Evolutionary conservation across 1,284 basidiomycete genomes (phyloP).

Genomic region (Leccinum angustisporum): DNA sequence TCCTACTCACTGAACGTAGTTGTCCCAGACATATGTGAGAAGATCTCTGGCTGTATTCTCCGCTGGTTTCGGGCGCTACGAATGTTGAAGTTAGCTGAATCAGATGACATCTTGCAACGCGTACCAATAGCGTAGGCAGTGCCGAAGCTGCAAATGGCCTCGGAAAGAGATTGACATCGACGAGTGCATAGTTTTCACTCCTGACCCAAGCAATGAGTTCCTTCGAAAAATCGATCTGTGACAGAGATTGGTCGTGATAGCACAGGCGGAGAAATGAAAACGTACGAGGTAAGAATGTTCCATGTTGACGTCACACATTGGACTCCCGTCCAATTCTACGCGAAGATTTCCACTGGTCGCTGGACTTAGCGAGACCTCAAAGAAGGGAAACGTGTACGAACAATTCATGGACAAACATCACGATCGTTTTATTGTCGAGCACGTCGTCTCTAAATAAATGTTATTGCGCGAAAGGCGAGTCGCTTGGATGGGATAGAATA

Average conservation of each 20-base stretch:
- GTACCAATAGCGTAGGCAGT: constrained; percentile 34
- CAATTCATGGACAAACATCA: constrained; percentile 92
- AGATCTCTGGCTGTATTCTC: constrained; percentile 49
- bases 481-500: constrained; percentile 13
- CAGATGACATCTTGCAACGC: constrained; percentile 3
- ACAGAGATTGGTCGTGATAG: constrained; percentile 4
- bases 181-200: constrained; percentile 63
- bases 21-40: constrained; percentile 91
- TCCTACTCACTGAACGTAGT: constrained; percentile 76
- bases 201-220: constrained; percentile 77
- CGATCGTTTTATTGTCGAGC: constrained; percentile 66
- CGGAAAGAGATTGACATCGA: constrained; percentile 87
- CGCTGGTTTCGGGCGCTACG: constrained; percentile 28
- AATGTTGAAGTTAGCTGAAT: background rate
- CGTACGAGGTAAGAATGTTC: constrained; percentile 82
- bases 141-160: constrained; percentile 50
- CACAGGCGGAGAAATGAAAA: constrained; percentile 7
- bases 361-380: constrained; percentile 9
- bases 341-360: constrained; percentile 76
- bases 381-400: constrained; percentile 40
- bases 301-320: constrained; percentile 71
- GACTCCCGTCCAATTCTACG: constrained; percentile 71
- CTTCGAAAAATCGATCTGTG: constrained; percentile 83
- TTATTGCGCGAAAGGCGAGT: constrained; percentile 8
- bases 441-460: constrained; percentile 54